Evolutionary conservation across 345 rosid species (phyloP), one percentile per base, ranked within the genome.

Genomic region (Garcia nutans): DNA sequence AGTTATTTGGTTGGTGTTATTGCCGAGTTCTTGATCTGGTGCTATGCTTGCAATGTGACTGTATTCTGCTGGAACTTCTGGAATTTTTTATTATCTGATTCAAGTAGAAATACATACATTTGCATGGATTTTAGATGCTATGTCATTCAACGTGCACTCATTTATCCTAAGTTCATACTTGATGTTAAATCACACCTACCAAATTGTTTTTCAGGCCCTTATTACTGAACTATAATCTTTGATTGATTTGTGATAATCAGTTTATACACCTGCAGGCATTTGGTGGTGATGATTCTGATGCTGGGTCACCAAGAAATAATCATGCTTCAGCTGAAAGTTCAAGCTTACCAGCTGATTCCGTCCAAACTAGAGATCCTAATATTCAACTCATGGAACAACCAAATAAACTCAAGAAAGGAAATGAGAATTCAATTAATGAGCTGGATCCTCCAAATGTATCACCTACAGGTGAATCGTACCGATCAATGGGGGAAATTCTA

Each of bases 281-380:
- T 84, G 96, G 92, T 58, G 91, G 88, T 63, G 96, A 93, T 84
- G 96, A 91, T 80, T 93, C 91, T 45, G 99, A 91, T 83, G 82
- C 59, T 82, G 94, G 85, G 76, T 89, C 92, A 71, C 89, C 97
- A 3, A 84, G 83, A 79, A 80, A 87, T 75, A 77, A 73, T 82
- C 85, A 71, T 74, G 84, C 76, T 76, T 72, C 81, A 37, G 83
- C 77, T 58, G 89, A 85, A 83, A 83, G 77, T 82, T 83, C 88
- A 76, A 85, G 79, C 56, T 41, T 82, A 58, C 85, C 81, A 42
- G 67, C 75, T 71, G 88, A 82, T 82, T 72, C 89, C 74, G 79
- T 63, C 66, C 81, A 81, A 67, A 77, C 72, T 63, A 82, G 85
- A 79, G 86, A 91, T 77, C 80, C 78, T 76, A 83, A 80, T 80